Conservation (phyloP, 768 basidiomycete species). For the Trametes elegans region DNA sequence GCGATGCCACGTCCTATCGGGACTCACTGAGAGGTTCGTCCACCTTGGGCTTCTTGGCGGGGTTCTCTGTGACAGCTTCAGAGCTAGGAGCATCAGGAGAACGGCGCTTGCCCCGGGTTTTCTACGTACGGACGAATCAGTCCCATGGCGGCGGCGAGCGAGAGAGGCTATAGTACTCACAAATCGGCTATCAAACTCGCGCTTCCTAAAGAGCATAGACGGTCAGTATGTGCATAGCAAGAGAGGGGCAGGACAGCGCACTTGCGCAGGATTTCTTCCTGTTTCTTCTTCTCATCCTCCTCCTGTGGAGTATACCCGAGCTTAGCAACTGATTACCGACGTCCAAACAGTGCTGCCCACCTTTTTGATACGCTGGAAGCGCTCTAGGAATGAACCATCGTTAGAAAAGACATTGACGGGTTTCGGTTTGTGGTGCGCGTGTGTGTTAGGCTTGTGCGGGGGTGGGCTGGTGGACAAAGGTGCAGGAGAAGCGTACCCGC, state of each 20-base stretch:
- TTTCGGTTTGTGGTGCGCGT: slow-evolving; percentile 36
- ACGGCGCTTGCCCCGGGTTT: slow-evolving; percentile 57
- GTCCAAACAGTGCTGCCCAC: slow-evolving; percentile 31
- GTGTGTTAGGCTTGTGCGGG: slow-evolving; percentile 25
- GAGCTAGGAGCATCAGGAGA: slow-evolving; percentile 38
- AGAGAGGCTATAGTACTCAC: slow-evolving; percentile 37
- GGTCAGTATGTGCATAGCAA: neutral
- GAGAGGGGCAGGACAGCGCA: slow-evolving; percentile 25
- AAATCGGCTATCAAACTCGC: slow-evolving; percentile 58
- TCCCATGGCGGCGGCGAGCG: neutral
- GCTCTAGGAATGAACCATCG: slow-evolving; percentile 67
- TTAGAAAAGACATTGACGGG: slow-evolving; percentile 63
- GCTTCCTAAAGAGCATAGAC: slow-evolving; percentile 43
- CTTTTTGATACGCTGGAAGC: slow-evolving; percentile 57
- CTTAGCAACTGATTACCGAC: neutral
- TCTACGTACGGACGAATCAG: slow-evolving; percentile 36
- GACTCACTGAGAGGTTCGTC: slow-evolving; percentile 35
- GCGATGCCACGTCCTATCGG: neutral
- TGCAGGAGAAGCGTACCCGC: slow-evolving; percentile 31
- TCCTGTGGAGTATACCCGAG: slow-evolving; percentile 33
- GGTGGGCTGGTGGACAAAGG: slow-evolving; percentile 25
- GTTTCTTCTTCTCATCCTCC: slow-evolving; percentile 56
- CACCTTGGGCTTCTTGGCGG: slow-evolving; percentile 40
- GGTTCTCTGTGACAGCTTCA: slow-evolving; percentile 35
- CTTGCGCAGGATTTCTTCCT: slow-evolving; percentile 51